Evolutionary conservation across 257 asterid species (phyloP).

Genomic region (Gentiana macrophylla): DNA sequence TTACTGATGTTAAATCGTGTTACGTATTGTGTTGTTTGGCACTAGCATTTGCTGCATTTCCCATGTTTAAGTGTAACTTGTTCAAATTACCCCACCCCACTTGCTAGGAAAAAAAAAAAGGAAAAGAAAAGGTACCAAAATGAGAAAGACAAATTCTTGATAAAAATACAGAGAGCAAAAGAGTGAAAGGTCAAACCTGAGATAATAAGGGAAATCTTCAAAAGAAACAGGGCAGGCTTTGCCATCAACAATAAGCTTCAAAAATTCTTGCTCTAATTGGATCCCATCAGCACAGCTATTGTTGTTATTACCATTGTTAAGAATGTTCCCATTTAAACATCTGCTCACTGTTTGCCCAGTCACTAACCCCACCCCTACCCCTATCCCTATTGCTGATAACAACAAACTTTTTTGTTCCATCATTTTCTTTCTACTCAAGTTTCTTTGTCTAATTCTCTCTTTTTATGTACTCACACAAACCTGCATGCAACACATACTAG

Average conservation of each 20-base stretch:
- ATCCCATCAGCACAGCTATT: constrained; percentile 28
- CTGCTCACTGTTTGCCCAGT: constrained; percentile 50
- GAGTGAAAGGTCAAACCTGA: constrained; percentile 37
- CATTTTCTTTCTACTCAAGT: constrained; percentile 9
- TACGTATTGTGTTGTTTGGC: too few relatives aligned
- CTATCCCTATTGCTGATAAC: constrained; percentile 82
- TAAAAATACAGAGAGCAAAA: neutral
- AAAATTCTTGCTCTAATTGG: constrained; percentile 55
- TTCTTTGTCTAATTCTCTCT: neutral
- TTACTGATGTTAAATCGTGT: too few relatives aligned
- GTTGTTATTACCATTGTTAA: neutral
- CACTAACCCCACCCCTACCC: constrained; percentile 79
- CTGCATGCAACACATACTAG: neutral
- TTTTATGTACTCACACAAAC: neutral
- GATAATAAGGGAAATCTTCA: constrained; percentile 71
- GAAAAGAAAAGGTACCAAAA: neutral
- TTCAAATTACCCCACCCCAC: neutral
- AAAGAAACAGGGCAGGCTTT: constrained; percentile 42
- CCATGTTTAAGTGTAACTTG: too few relatives aligned
- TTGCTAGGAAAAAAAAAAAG: neutral
- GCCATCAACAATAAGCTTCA: constrained; percentile 47
- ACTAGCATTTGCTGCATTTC: too few relatives aligned
- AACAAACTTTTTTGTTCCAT: constrained; percentile 81
- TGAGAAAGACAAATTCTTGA: neutral
- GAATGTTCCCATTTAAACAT: constrained; percentile 10